phyloP scores from a whole-genome alignment of 371 early-diverging fungal genomes.

The Saksenaea oblongispora region DNA sequence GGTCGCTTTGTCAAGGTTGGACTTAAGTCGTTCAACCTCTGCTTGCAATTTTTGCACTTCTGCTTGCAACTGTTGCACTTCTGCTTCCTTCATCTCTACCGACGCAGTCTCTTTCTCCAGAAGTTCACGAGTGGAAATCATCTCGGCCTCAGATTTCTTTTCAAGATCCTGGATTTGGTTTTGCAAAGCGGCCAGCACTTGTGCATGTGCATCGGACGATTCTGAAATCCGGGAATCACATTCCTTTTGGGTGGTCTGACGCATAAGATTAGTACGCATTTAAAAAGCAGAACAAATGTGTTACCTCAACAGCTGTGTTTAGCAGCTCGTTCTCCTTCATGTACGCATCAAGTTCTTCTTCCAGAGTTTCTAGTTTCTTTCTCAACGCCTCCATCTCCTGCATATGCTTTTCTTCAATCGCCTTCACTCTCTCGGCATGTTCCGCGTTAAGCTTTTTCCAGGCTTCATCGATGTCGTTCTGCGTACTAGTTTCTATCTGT shows the following conservation, averaged over 20 bases:
- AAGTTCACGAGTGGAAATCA: neutral
- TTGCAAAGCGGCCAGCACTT: slow-evolving; percentile 11
- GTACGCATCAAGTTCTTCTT: neutral
- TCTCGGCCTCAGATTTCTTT: neutral
- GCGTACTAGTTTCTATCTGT: slow-evolving; percentile 31
- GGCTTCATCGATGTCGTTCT: slow-evolving; percentile 24
- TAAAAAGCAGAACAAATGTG: too few species aligned
- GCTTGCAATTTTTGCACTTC: slow-evolving; percentile 13
- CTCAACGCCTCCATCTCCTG: slow-evolving; percentile 2
- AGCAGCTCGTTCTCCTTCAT: neutral
- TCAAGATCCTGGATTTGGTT: slow-evolving; percentile 1
- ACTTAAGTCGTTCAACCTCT: slow-evolving; percentile 12
- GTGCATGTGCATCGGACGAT: slow-evolving; percentile 4
- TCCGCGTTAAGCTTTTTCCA: slow-evolving; percentile 22
- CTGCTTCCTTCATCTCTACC: slow-evolving; percentile 12
- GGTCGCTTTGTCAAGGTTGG: neutral
- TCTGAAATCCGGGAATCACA: neutral
- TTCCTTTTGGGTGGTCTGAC: neutral
- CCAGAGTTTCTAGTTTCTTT: slow-evolving; percentile 6
- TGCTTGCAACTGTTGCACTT: slow-evolving; percentile 14
- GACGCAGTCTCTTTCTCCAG: slow-evolving; percentile 8
- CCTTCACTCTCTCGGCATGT: slow-evolving; percentile 16
- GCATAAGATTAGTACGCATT: neutral
- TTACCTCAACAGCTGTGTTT: neutral
- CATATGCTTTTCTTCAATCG: slow-evolving; percentile 2